Percentiles rank a stretch among this genome's conserved stretches.
phyloP scores from a whole-genome alignment of 1,139 yeast species.

The Suhomyces atakaporum region DNA sequence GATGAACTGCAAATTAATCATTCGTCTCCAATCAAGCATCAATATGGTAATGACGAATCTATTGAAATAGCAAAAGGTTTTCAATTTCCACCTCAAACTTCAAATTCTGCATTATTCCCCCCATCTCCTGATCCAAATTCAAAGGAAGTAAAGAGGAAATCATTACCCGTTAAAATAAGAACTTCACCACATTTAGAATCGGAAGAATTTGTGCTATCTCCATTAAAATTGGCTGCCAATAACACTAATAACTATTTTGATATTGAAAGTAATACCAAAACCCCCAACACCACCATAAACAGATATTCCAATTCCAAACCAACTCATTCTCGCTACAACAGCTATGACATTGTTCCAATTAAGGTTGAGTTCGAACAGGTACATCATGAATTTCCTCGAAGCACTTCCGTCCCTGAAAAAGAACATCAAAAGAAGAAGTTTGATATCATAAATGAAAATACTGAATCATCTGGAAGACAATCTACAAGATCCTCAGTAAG shows the following conservation, averaged over 20 bases:
- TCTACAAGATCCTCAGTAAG: conserved; percentile 18
- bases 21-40: conserved; percentile 32
- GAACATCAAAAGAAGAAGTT: conserved; percentile 11
- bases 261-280: conserved; percentile 15
- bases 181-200: conserved; percentile 24
- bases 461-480: conserved; percentile 4
- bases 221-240: conserved; percentile 37
- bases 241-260: conserved; percentile 23
- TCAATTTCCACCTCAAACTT: conserved; percentile 28
- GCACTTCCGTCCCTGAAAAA: conserved; percentile 36
- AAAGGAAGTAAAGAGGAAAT: conserved; percentile 32
- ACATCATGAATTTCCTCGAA: conserved; percentile 23
- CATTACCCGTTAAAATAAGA: conserved; percentile 37
- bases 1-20: conserved; percentile 23
- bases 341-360: conserved; percentile 48
- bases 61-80: conserved; percentile 26
- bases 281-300: conserved; percentile 14
- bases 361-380: conserved; percentile 45
- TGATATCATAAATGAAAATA: conserved; percentile 16
- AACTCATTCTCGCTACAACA: conserved; percentile 43
- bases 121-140: conserved; percentile 40
- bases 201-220: conserved; percentile 46
- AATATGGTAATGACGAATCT: conserved; percentile 19
- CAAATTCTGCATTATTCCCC: conserved; percentile 21
- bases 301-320: conserved; percentile 37